These are phyloP conservation scores for Galerina sulciceps DNA, from an alignment of 768 basidiomycete genomes.

Conservation along the genomic window DNA sequence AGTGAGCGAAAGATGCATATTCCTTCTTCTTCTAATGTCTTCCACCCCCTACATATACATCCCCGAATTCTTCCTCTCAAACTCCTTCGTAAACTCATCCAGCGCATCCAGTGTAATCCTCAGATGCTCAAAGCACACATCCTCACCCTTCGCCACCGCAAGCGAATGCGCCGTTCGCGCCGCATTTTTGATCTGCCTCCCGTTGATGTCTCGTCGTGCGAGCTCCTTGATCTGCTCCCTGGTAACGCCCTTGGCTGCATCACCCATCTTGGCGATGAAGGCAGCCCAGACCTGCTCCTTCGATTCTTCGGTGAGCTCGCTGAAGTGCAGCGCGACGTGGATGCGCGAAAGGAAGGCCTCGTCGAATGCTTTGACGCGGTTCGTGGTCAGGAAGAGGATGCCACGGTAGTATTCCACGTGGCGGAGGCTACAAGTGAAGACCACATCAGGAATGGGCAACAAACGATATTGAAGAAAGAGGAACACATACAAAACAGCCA, in stretches of 20 bases:
- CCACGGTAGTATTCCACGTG: conserved; percentile 63
- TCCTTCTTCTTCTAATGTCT: not conserved
- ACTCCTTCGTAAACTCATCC: conserved; percentile 60
- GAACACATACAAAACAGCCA: conserved; percentile 60
- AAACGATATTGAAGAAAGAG: not conserved
- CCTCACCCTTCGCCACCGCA: conserved; percentile 51
- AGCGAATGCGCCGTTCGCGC: conserved; percentile 67
- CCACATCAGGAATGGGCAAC: conserved; percentile 15
- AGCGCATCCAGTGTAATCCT: conserved; percentile 63
- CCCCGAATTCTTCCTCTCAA: conserved; percentile 29
- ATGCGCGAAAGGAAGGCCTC: conserved; percentile 72
- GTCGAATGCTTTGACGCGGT: conserved; percentile 63
- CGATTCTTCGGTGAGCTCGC: conserved; percentile 55
- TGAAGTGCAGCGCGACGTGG: conserved; percentile 69
- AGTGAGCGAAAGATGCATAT: too few relatives aligned
- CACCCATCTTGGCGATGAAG: conserved; percentile 54
- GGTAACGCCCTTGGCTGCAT: conserved; percentile 36
- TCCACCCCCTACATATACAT: not conserved
- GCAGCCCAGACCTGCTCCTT: conserved; percentile 67
- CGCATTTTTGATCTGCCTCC: conserved; percentile 73
- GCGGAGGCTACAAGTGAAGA: conserved; percentile 46
- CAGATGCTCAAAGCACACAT: conserved; percentile 54
- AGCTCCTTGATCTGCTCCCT: conserved; percentile 48
- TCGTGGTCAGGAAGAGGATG: conserved; percentile 61
- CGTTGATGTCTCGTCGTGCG: conserved; percentile 58